These are phyloP conservation scores for Aspergillus incahuasiensis DNA, from an alignment of 495 filamentous ascomycete species.

Conservation along the genomic window DNA sequence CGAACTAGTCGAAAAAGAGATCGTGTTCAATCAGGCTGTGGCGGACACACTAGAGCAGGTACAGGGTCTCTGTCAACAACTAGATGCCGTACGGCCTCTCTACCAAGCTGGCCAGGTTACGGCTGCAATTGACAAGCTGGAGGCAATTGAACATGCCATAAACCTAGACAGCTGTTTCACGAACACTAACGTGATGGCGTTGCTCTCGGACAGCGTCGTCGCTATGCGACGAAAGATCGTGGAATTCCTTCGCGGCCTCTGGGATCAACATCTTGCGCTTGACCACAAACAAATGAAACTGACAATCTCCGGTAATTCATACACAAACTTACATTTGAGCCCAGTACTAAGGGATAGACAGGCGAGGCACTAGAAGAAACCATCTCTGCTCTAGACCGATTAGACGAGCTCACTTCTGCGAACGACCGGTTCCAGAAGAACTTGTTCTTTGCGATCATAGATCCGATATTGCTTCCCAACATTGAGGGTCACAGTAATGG, in stretches of 20 bases:
- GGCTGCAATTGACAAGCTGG: slow-evolving; percentile 52
- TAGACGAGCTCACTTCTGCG: slow-evolving; percentile 31
- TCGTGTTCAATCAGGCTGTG: slow-evolving; percentile 69
- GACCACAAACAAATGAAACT: slow-evolving; percentile 46
- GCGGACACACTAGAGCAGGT: slow-evolving; percentile 57
- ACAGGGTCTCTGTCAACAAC: slow-evolving; percentile 35
- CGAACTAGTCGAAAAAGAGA: slow-evolving; percentile 66
- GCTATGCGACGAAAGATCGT: slow-evolving; percentile 31
- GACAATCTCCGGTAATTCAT: slow-evolving; percentile 33
- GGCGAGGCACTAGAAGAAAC: slow-evolving; percentile 29
- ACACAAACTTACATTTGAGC: background rate
- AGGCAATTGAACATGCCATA: slow-evolving; percentile 47
- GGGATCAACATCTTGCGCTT: slow-evolving; percentile 52
- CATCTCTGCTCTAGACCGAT: slow-evolving; percentile 29
- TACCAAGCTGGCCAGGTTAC: slow-evolving; percentile 47
- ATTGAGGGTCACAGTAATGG: slow-evolving; percentile 24
- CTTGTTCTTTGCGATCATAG: slow-evolving; percentile 27
- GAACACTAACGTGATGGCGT: slow-evolving; percentile 38
- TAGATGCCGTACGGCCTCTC: slow-evolving; percentile 44
- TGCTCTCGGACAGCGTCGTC: slow-evolving; percentile 29
- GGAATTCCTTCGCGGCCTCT: slow-evolving; percentile 29
- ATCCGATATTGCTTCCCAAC: slow-evolving; percentile 30
- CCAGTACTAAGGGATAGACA: slow-evolving; percentile 8
- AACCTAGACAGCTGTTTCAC: slow-evolving; percentile 28
- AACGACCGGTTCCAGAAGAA: slow-evolving; percentile 35